phyloP scores from a whole-genome alignment of 176 grass and related monocot species.

The Lolium multiflorum region DNA sequence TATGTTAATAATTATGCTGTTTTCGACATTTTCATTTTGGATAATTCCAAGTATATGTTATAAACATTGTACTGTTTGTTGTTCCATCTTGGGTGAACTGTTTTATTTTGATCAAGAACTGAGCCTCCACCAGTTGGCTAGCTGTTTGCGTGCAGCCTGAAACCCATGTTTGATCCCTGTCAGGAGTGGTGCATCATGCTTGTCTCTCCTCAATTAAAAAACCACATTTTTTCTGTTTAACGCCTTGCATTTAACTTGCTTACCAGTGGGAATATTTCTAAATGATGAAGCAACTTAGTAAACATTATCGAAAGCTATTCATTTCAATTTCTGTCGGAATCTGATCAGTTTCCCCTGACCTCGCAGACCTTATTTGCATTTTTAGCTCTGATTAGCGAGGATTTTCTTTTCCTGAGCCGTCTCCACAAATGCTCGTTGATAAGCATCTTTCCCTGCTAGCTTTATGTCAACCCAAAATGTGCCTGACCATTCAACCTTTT shows the following conservation, averaged over 20 bases:
- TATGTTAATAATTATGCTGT: conserved; percentile 17
- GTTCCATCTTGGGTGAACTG: background rate
- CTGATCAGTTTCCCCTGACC: background rate
- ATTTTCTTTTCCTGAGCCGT: background rate
- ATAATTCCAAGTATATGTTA: conserved; percentile 6
- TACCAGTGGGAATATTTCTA: background rate
- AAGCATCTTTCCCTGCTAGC: conserved; percentile 5
- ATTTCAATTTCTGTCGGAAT: conserved; percentile 9
- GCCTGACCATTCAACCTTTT: conserved; percentile 17
- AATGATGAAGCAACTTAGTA: background rate
- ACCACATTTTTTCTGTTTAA: background rate
- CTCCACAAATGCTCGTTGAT: background rate
- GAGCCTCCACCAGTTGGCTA: background rate
- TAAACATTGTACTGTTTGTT: background rate
- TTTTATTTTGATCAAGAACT: conserved; percentile 1
- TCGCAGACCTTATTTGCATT: background rate
- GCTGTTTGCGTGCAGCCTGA: background rate
- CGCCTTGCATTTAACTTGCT: background rate
- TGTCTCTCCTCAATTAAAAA: background rate
- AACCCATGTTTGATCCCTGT: background rate
- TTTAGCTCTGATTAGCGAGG: background rate
- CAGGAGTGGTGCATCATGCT: background rate
- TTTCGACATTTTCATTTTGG: conserved; percentile 4
- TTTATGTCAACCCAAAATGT: conserved; percentile 25
- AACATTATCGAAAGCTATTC: background rate